Evolutionary conservation across 345 rosid species (phyloP), one percentile per base, ranked within the genome.

Genomic region (Balakata baccata): DNA sequence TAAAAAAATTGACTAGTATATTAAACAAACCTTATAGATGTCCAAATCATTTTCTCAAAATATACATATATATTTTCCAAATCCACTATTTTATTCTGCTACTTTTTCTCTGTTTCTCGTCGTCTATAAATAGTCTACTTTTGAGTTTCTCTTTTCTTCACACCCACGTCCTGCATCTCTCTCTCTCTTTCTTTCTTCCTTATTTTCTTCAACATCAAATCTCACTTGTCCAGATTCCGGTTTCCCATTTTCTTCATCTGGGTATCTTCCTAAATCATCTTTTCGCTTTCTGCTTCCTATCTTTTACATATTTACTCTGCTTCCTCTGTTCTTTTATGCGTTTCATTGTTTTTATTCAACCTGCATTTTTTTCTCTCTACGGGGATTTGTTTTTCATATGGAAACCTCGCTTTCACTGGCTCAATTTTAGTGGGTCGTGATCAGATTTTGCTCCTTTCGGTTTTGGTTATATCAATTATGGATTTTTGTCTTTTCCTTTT

Each of bases 161-260:
- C 66, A n/a, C 14, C 16, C 43, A 18, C 58, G 5, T 14, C 2
- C 54, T 51, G 54, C 54, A 11, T 53, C 65, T 0, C 6, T 34
- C 16, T 39, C 64, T 53, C 46, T 45, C 41, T 45, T n/a, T 7
- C 65, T 11, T 0, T 39, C 64, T 53, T 47, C 25, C 52, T 52
- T 23, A 7, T 60, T 16, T 0, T 11, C 46, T 50, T 0, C 17
- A 6, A 66, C 16, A 18, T 39, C 74, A 52, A 69, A 69, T 73
- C 74, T 74, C 43, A 41, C 59, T 66, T 56, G 10, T 51, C 63
- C 69, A 22, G 74, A 68, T 74, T 74, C 72, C 49, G 81, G 79
- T 82, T 58, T 60, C 22, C 59, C 54, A 12, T 59, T 43, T 3
- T 59, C 23, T 75, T 68, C 71, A 53, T 47, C 77, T 29, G 78